Evolutionary conservation across 208 protist species (phyloP).

Genomic region (Phytomonas francai): DNA sequence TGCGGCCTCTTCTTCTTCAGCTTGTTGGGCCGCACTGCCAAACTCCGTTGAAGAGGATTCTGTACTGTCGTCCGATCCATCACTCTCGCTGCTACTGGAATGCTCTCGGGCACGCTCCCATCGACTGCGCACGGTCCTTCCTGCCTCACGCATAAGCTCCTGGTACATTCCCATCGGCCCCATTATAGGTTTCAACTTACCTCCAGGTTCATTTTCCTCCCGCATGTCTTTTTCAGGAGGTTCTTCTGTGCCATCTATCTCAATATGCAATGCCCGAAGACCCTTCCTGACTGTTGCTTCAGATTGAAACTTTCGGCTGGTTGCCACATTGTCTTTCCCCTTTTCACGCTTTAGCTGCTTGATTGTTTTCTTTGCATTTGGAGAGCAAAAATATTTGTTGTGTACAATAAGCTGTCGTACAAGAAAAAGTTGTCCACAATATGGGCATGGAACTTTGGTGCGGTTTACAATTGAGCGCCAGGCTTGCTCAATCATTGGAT

Average conservation of each 20-base stretch:
- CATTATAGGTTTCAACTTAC: conserved; percentile 23
- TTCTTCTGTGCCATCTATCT: conserved; percentile 30
- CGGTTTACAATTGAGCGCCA: conserved; percentile 76
- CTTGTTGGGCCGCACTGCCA: conserved; percentile 27
- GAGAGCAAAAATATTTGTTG: conserved; percentile 93
- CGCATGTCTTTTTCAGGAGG: not conserved
- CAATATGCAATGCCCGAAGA: conserved; percentile 65
- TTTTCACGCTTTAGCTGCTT: conserved; percentile 86
- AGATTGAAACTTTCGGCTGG: conserved; percentile 41
- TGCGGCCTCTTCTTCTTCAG: conserved; percentile 20
- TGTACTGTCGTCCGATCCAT: conserved; percentile 5
- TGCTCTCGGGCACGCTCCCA: conserved; percentile 42
- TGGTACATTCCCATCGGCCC: conserved; percentile 87
- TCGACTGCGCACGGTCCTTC: conserved; percentile 73
- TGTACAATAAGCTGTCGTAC: conserved; percentile 84
- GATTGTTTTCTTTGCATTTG: conserved; percentile 64
- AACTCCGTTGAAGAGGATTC: conserved; percentile 12
- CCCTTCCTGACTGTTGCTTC: conserved; percentile 74
- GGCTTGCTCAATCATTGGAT: conserved; percentile 87
- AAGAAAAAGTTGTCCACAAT: conserved; percentile 85
- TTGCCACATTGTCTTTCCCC: not conserved
- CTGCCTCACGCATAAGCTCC: conserved; percentile 84
- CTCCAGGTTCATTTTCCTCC: not conserved
- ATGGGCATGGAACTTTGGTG: conserved; percentile 83
- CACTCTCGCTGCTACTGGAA: conserved; percentile 14